Evolutionary conservation across 1,139 yeast species (phyloP).

Genomic region (Hansenula sp.): DNA sequence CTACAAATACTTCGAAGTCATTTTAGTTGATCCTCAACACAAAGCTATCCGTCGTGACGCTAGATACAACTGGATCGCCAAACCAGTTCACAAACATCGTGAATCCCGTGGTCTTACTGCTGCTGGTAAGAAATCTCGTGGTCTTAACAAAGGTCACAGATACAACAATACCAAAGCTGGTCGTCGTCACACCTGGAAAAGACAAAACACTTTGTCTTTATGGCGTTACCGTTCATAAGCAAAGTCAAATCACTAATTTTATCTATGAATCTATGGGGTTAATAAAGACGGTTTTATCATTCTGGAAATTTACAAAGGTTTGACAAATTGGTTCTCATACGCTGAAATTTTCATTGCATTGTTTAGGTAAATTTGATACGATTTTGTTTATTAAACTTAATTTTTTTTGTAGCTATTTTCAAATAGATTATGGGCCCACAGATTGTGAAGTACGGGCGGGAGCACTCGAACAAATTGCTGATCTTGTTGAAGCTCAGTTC

Average conservation of each 20-base stretch:
- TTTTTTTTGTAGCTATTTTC: background rate
- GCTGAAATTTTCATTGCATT: background rate
- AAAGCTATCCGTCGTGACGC: conserved; percentile 99
- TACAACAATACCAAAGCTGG: conserved; percentile 98
- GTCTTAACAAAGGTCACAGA: conserved; percentile 99
- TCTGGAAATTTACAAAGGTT: background rate
- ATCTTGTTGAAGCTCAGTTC: no score
- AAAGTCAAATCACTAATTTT: conserved; percentile 4
- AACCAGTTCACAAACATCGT: conserved; percentile 99
- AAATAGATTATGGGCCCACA: no score
- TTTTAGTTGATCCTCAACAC: conserved; percentile 96
- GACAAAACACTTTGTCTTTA: conserved; percentile 96
- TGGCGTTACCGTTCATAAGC: conserved; percentile 99
- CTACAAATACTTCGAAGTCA: conserved; percentile 98
- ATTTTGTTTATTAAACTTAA: background rate
- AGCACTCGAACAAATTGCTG: no score
- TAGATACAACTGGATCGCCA: conserved; percentile 98
- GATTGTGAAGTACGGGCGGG: no score
- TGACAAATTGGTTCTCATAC: background rate
- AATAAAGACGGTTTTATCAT: background rate
- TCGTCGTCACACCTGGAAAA: conserved; percentile 99
- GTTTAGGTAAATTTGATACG: background rate
- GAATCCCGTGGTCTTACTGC: conserved; percentile 99
- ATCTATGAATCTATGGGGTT: background rate
- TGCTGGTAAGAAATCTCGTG: conserved; percentile 99